Evolutionary conservation across 2,329 filamentous ascomycete genomes (phyloP).

Genomic region (Pseudocercospora musae): DNA sequence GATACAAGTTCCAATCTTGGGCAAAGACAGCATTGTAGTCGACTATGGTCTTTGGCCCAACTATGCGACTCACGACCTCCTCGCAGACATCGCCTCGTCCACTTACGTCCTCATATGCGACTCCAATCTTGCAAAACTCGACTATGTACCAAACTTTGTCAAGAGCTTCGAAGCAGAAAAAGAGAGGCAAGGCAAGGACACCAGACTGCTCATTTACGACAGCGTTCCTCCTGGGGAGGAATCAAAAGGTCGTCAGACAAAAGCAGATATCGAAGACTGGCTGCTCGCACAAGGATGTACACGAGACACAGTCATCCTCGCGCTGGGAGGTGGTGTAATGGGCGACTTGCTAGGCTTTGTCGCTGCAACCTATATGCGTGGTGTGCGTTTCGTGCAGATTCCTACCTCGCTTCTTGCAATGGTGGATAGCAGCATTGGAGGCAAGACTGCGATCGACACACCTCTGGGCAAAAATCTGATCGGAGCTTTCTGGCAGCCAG

Average conservation of each 20-base stretch:
- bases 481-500: conserved; percentile 94
- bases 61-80: conserved; percentile 76
- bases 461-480: conserved; percentile 94
- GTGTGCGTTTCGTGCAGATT: conserved; percentile 92
- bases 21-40: conserved; percentile 84
- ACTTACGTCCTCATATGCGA: conserved; percentile 97
- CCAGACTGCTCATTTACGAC: conserved; percentile 81
- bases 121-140: conserved; percentile 74
- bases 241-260: conserved; percentile 89
- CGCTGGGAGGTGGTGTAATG: conserved; percentile 92
- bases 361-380: conserved; percentile 97
- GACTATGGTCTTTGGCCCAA: conserved; percentile 86
- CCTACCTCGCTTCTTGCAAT: conserved; percentile 92
- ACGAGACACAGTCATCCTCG: conserved; percentile 89
- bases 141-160: conserved; percentile 75
- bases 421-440: conserved; percentile 98
- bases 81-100: conserved; percentile 73
- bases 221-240: conserved; percentile 86
- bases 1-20: conserved; percentile 74
- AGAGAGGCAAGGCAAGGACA: conserved; percentile 42
- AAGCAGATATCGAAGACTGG: conserved; percentile 97
- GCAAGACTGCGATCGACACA: conserved; percentile 97
- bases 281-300: conserved; percentile 89
- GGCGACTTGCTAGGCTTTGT: conserved; percentile 98
- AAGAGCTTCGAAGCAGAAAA: conserved; percentile 55